Evolutionary conservation across 169 alveolate genomes (phyloP).

Genomic region (Plasmodium fragile): DNA sequence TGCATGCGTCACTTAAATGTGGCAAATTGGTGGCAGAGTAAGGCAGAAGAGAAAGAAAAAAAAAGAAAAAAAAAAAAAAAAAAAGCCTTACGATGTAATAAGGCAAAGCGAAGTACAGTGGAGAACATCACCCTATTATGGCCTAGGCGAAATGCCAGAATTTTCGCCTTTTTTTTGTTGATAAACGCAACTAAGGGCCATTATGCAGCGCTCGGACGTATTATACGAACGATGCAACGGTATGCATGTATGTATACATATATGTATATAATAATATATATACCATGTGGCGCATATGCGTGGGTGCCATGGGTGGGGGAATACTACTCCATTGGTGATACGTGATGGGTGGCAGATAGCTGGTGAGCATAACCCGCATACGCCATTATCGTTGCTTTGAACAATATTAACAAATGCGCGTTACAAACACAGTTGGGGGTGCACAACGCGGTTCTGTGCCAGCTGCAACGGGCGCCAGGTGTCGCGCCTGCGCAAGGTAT

Average conservation of each 20-base stretch:
- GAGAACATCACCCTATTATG: neutral
- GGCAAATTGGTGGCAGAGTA: too few species aligned
- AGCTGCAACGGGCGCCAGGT: too few species aligned
- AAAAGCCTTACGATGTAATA: neutral
- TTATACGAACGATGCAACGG: neutral
- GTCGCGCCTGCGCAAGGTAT: neutral
- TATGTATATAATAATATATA: too few species aligned
- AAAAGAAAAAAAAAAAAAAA: too few species aligned
- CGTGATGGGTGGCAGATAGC: neutral
- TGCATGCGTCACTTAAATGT: too few species aligned
- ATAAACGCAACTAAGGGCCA: neutral
- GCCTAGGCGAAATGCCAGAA: neutral
- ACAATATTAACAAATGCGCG: neutral
- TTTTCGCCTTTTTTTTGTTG: neutral
- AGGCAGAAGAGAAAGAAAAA: too few species aligned
- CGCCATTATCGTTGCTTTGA: neutral
- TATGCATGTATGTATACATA: neutral
- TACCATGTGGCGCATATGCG: neutral
- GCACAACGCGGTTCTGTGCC: neutral
- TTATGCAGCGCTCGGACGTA: neutral
- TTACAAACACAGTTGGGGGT: neutral
- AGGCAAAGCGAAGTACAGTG: neutral
- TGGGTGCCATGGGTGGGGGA: neutral
- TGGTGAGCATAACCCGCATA: neutral
- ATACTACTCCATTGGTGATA: neutral